Evolutionary conservation across 2,329 filamentous ascomycete genomes (phyloP).

Genomic region (Aureobasidium pullulans): DNA sequence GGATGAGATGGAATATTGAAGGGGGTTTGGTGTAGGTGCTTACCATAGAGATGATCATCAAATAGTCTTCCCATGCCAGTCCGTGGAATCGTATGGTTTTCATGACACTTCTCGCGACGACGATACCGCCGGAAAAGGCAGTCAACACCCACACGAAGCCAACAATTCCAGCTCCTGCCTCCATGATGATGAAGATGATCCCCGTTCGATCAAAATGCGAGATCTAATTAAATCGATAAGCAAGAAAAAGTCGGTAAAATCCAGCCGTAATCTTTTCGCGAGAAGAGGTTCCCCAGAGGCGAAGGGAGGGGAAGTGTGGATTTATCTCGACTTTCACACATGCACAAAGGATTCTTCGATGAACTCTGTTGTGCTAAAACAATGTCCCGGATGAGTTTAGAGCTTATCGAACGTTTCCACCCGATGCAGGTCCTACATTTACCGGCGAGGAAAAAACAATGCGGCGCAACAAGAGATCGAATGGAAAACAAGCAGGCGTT

Average conservation of each 20-base stretch:
- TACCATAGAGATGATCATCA: constrained; percentile 8
- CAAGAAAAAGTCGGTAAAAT: neutral
- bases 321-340: neutral
- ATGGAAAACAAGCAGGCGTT: no score
- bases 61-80: constrained; percentile 6
- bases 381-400: neutral
- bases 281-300: neutral
- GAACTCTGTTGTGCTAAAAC: neutral
- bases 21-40: neutral
- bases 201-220: no score
- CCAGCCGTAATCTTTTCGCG: neutral
- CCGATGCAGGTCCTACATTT: neutral
- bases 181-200: no score
- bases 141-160: constrained; percentile 1
- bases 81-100: neutral
- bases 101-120: neutral
- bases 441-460: neutral
- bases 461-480: neutral
- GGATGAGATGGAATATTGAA: neutral
- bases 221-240: neutral
- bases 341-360: no score
- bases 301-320: neutral
- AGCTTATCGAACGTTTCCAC: neutral
- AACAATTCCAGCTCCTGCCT: neutral
- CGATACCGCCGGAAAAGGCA: neutral